A percentile compares a stretch with the other conserved stretches of the same genome.
Evolutionary conservation across 441 rosid species (phyloP).

Genomic region (Monsonia emarginata): DNA sequence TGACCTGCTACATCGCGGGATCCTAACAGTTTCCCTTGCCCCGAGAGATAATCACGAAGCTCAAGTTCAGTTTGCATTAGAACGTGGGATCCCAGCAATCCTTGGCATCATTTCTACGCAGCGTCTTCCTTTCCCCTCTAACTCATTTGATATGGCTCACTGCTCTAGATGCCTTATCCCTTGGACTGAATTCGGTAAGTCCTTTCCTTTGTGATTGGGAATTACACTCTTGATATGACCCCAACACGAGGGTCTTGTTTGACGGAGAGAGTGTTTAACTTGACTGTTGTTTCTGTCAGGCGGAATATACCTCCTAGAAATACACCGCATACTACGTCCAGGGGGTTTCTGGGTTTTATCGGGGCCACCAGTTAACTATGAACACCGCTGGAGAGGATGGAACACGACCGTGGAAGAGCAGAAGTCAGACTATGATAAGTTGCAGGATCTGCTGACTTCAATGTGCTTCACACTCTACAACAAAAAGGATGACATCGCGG

Average conservation of each 20-base stretch:
- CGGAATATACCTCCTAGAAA: constrained; percentile 79
- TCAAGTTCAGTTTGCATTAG: constrained; percentile 92
- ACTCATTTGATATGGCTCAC: constrained; percentile 96
- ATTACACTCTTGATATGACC: too few species aligned
- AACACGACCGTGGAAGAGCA: constrained; percentile 88
- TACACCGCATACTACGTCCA: constrained; percentile 83
- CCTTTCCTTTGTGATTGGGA: neutral
- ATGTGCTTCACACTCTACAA: constrained; percentile 83
- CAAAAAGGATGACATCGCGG: constrained; percentile 85
- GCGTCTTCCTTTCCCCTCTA: constrained; percentile 90
- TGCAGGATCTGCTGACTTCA: constrained; percentile 62
- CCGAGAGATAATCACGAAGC: constrained; percentile 98
- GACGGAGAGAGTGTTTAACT: too few species aligned
- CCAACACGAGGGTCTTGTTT: too few species aligned
- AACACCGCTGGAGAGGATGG: constrained; percentile 90
- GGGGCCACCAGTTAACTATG: constrained; percentile 96
- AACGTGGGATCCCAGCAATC: constrained; percentile 92
- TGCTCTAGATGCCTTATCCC: constrained; percentile 99
- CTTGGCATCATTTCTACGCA: constrained; percentile 96
- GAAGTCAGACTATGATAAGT: constrained; percentile 67
- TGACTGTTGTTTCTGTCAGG: constrained; percentile 41
- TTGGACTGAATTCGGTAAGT: constrained; percentile 93
- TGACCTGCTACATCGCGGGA: constrained; percentile 73
- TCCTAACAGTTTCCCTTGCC: constrained; percentile 87
- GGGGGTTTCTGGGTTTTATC: constrained; percentile 99